Base-by-base conservation (phyloP, 768 basidiomycete species). In the Podaxis rugospora region DNA sequence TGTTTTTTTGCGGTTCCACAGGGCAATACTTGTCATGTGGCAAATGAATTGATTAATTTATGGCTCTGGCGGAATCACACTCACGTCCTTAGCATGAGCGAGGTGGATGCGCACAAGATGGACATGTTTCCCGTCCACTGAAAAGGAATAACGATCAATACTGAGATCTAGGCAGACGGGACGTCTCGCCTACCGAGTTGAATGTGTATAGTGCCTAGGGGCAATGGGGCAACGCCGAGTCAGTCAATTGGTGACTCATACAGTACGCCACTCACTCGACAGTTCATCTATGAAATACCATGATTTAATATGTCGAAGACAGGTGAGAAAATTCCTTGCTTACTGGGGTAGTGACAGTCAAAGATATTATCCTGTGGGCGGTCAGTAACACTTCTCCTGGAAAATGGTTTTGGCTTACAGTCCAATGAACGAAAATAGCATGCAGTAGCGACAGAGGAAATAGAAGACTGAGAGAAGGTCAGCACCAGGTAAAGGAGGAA, bases 391-490 rank as follows among this genome's bases (percentile, higher is more conserved):
- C 36, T 32, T 28, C 16, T 16, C 50, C 37, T 55, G 35, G 28
- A 28, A n/a, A n/a, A 23, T 36, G 14, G 4, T 58, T 37, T 13
- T 44, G 2, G 72, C 83, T 72, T 67, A 87, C 87, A 90, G 64
- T 59, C 88, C 87, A 64, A 85, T 69, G 66, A 89, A 77, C 3
- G 87, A 80, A 59, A 83, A 75, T n/a, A 90, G 66, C 78, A 89
- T 84, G 70, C 85, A 87, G 69, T 90, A 90, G 62, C 88, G 83
- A 68, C 83, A 86, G 25, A 87, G 73, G 69, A 90, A 88, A 68
- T 87, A 87, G 62, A 87, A 85, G 25, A 83, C 87, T 76, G 51
- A 1, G 23, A 39, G 47, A 27, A 13, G 27, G 63, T 65, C 49
- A 27, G 54, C 53, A 51, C 16, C 18, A 52, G 49, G 10, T 32